Evolutionary conservation across 139 green algal genomes (phyloP).

Genomic region (Micromonas pusilla): DNA sequence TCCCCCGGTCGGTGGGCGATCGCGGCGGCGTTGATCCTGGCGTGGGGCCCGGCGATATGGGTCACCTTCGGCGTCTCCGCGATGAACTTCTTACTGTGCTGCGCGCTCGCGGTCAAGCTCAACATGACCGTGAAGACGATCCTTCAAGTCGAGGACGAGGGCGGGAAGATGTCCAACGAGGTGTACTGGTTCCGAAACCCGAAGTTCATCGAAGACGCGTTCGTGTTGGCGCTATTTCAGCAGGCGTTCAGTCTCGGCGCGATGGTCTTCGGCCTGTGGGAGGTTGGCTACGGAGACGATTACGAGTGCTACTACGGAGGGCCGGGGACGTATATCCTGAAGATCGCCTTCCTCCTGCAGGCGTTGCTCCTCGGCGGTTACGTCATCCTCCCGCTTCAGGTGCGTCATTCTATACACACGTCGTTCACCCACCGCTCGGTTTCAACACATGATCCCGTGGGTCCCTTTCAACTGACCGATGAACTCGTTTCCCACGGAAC

Average conservation of each 20-base stretch:
- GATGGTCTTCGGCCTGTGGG: neutral
- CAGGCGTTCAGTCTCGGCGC: neutral
- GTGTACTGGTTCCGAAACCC: neutral
- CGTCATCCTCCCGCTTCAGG: neutral
- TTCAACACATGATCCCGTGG: no score
- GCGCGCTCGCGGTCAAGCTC: neutral
- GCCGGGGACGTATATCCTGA: neutral
- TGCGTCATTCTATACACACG: no score
- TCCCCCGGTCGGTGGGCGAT: neutral
- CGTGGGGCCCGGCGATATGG: neutral
- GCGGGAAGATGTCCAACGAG: neutral
- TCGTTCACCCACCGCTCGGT: no score
- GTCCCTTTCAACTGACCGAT: no score
- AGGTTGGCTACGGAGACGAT: neutral
- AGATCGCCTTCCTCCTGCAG: neutral
- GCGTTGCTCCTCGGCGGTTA: neutral
- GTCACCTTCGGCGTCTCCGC: neutral
- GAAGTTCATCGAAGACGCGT: neutral
- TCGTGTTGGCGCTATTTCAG: neutral
- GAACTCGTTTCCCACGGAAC: no score
- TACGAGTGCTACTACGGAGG: neutral
- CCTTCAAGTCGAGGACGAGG: neutral
- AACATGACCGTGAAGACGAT: neutral
- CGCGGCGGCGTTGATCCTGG: neutral
- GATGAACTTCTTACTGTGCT: neutral